These are phyloP conservation scores for Willaertia magna DNA, from an alignment of 208 protist genomes.

Conservation along the genomic window DNA sequence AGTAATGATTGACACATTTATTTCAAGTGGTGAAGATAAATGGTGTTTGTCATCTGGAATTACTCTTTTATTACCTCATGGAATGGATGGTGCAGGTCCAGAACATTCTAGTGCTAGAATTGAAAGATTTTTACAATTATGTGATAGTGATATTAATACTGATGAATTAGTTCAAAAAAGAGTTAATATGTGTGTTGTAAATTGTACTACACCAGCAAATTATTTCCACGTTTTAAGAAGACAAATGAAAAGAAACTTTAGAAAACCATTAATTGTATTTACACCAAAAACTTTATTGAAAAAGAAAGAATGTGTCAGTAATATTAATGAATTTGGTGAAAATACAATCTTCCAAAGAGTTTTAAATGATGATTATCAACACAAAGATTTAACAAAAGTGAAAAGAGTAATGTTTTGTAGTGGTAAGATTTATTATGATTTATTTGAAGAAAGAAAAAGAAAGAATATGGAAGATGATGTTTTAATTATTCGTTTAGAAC, in stretches of 20 bases:
- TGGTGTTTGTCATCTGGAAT: conserved; percentile 88
- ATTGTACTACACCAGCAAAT: conserved; percentile 88
- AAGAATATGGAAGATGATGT: conserved; percentile 54
- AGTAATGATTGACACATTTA: conserved; percentile 95
- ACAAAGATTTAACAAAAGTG: conserved; percentile 40
- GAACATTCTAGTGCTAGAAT: conserved; percentile 90
- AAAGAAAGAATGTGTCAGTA: conserved; percentile 3
- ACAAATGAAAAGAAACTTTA: conserved; percentile 90
- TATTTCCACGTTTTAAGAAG: conserved; percentile 97
- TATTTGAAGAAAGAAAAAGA: conserved; percentile 55
- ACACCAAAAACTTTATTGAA: conserved; percentile 76
- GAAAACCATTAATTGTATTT: conserved; percentile 89
- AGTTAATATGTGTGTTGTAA: conserved; percentile 75
- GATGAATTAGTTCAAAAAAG: conserved; percentile 50
- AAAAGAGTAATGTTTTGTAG: conserved; percentile 81
- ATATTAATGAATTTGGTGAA: not conserved
- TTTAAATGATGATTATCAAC: conserved; percentile 42
- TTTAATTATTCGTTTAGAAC: conserved; percentile 75
- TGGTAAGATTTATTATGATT: conserved; percentile 90
- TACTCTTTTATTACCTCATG: conserved; percentile 89
- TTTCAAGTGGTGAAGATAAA: conserved; percentile 80
- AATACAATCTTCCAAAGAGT: conserved; percentile 56
- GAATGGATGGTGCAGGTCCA: conserved; percentile 87
- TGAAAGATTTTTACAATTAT: conserved; percentile 92
- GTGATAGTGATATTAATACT: conserved; percentile 60